phyloP scores from a whole-genome alignment of 306 rosid species.

The Neltuma alba region DNA sequence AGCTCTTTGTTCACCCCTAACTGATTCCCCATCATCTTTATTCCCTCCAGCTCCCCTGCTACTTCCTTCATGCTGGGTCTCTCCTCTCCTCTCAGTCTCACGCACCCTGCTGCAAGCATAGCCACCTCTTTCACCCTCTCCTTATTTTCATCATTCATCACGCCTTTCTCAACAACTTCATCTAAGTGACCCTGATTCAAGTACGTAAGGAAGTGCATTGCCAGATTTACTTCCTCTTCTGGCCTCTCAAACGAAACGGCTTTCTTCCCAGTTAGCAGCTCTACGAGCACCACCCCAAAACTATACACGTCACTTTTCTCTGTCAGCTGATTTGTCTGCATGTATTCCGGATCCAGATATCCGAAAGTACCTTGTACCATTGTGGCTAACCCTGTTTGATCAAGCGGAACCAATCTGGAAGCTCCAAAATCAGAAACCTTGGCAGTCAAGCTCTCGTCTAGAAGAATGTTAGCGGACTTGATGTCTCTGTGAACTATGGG shows the following conservation, averaged over 20 bases:
- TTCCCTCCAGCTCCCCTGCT: conserved; percentile 44
- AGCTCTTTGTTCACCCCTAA: background rate
- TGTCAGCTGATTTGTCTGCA: conserved; percentile 35
- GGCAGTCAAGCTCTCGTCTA: conserved; percentile 21
- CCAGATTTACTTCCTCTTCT: conserved; percentile 37
- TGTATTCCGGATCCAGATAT: conserved; percentile 40
- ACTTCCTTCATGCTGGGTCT: conserved; percentile 51
- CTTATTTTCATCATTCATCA: background rate
- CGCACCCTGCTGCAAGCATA: conserved; percentile 35
- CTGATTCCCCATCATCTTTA: conserved; percentile 27
- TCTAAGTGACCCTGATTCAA: background rate
- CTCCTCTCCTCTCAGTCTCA: conserved; percentile 45
- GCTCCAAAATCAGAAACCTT: conserved; percentile 40
- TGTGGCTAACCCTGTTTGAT: conserved; percentile 36
- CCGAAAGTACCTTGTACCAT: conserved; percentile 48
- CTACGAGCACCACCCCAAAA: conserved; percentile 40
- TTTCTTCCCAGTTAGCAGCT: conserved; percentile 37
- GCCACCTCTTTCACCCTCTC: conserved; percentile 40
- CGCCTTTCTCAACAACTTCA: background rate
- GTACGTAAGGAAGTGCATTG: conserved; percentile 6
- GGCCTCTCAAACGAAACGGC: conserved; percentile 35
- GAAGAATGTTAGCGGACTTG: conserved; percentile 43
- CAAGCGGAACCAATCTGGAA: conserved; percentile 20
- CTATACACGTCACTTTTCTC: conserved; percentile 50
- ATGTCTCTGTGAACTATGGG: conserved; percentile 44